phyloP scores from a whole-genome alignment of 2,329 filamentous ascomycete genomes.

The Plectosphaerella cucumerina region DNA sequence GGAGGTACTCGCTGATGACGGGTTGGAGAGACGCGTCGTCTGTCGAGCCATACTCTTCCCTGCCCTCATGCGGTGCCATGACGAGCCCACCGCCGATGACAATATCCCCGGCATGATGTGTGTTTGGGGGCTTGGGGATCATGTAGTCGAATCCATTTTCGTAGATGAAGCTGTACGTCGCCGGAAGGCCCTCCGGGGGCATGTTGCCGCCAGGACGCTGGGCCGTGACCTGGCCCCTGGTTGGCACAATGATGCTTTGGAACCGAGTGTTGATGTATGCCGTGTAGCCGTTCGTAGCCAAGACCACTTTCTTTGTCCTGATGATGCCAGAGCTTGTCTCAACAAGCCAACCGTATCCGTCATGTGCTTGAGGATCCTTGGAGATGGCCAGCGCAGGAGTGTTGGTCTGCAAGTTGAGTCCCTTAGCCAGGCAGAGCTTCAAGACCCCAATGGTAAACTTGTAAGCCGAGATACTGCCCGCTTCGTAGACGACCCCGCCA shows the following conservation, averaged over 20 bases:
- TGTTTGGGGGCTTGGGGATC: conserved; percentile 49
- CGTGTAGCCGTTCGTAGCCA: conserved; percentile 24
- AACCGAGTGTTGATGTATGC: conserved; percentile 16
- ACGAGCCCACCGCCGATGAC: conserved; percentile 57
- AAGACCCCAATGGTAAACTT: conserved; percentile 20
- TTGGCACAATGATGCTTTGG: conserved; percentile 14
- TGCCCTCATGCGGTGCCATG: conserved; percentile 33
- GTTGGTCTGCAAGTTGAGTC: conserved; percentile 3
- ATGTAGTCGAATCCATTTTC: conserved; percentile 63
- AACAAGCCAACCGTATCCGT: conserved; percentile 5
- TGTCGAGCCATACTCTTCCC: conserved; percentile 48
- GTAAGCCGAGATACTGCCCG: conserved; percentile 37
- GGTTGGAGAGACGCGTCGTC: conserved; percentile 50
- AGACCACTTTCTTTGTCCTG: conserved; percentile 14
- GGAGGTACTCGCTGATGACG: conserved; percentile 44
- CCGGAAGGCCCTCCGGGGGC: conserved; percentile 33
- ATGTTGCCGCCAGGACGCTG: conserved; percentile 28
- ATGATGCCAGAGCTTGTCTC: conserved; percentile 16
- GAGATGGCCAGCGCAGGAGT: conserved; percentile 6
- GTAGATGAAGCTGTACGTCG: conserved; percentile 60
- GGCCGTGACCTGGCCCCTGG: conserved; percentile 14
- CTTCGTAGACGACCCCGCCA: conserved; percentile 43
- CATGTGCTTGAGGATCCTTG: background rate
- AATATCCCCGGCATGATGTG: conserved; percentile 43
- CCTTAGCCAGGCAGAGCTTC: conserved; percentile 6